Evolutionary conservation across 1,284 basidiomycete genomes (phyloP), one percentile per base, ranked within the genome.

Genomic region (Erythrobasidium hasegawianum): DNA sequence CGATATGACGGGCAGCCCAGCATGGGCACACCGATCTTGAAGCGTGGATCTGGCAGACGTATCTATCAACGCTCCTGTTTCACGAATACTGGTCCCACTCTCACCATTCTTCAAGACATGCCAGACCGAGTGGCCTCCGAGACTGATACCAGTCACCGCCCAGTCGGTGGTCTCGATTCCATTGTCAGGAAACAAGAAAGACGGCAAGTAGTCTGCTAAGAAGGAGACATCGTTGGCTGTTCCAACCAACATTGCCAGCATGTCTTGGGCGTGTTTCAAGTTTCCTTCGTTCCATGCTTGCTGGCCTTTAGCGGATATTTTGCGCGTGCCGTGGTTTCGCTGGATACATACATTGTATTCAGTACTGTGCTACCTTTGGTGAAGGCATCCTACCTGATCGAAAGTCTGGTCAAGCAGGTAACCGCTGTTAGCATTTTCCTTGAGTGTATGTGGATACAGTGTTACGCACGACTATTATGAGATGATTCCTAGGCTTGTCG

Each of bases 111-210:
- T 76, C 41, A 90, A 80, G 0, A 81, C 79, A 39, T 88, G 81
- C 89, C 89, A 91, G 0, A 85, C 81, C 0, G 87, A 81, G 73
- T 91, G 89, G 0, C 88, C 89, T 0, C 89, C 89, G 0, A 91
- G 81, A 69, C 86, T 87, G 70, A 87, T 82, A 0, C 89, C 89
- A 0, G 82, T 81, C 14, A 78, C 75, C 38, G 85, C 84, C 85
- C 86, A 94, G 67, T 85, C 81, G 2, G 79, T 80, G 45, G 94
- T 83, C 4, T 72, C 76, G 11, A 84, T 80, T 70, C 92, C 86
- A 13, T 80, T 85, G 20, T 79, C 73, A 0, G 90, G 90, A 75
- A 88, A 95, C 20, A 95, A 77, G 76, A 87, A 89, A 0, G 85
- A 75, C 0, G 87, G 84, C 1, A 95, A 80, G 74, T 90, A 87